Base-by-base conservation (phyloP, 495 filamentous ascomycete genomes). In the Chaetomium cochliodes region DNA sequence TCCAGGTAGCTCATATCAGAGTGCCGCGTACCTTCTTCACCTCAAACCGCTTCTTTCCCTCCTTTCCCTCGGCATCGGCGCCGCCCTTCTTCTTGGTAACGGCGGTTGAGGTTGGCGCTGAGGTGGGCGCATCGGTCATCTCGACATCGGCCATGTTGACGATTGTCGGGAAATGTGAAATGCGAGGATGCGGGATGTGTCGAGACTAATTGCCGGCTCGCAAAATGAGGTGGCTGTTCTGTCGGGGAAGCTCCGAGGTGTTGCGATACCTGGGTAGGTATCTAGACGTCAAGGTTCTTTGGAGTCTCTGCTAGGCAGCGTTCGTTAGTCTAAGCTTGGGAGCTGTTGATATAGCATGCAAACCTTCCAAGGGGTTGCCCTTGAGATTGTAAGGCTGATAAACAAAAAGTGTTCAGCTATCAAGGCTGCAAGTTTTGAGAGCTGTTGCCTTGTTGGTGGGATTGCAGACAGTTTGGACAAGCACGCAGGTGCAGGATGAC, bases 41-140 rank as follows among this genome's bases (percentile, higher is more conserved):
- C 74, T 98, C 94, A 72, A 98, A 98, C 41, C 90, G 86, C 78
- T 96, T 94, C 84, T 96, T 97, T 49, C 83, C 88, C 60, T 92
- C 90, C 62, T 84, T 84, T 47, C 76, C 87, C 58, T 85, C 81
- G n/a, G 75, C 73, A 60, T 84, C 86, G 51, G 68, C 69, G 15
- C 51, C 77, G 33, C 74, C 77, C 59, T 82, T 85, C 74, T 90
- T 91, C 71, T 84, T 83, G 50, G 86, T 85, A 50, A 75, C 76
- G 12, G 72, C 68, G 37, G 80, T 75, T 28, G 85, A 72, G 26
- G 82, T 77, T 16, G 87, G 82, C 41, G 80, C 75, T 28, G 85
- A 72, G 28, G 82, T 78, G n/a, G 87, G 82, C 46, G 88, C 91
- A 78, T 98, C 94, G 59, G 90, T 88, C 96, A 98, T 98, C 68